Conservation (phyloP, 2,329 filamentous ascomycete genomes). For the Monosporascus sp. region DNA sequence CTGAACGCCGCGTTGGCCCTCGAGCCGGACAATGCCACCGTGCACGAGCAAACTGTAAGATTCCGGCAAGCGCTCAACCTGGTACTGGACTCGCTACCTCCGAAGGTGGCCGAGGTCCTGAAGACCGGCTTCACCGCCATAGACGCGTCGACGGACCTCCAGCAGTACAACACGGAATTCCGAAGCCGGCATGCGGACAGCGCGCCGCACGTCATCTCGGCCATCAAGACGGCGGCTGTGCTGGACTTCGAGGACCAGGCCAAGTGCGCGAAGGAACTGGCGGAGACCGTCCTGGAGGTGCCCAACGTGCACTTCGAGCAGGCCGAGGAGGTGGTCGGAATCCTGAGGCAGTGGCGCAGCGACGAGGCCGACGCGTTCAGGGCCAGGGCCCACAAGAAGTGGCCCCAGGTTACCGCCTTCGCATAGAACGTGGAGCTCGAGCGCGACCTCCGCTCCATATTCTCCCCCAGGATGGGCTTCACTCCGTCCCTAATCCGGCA, state of each 20-base stretch:
- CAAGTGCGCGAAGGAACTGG: constrained; percentile 56
- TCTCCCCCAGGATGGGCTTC: too few relatives aligned
- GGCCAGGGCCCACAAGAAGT: constrained; percentile 43
- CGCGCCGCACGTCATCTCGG: constrained; percentile 57
- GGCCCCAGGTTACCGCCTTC: constrained; percentile 45
- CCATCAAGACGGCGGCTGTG: constrained; percentile 52
- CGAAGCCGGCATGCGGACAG: constrained; percentile 57
- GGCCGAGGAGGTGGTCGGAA: constrained; percentile 38
- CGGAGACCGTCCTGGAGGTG: constrained; percentile 42
- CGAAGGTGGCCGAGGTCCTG: constrained; percentile 64
- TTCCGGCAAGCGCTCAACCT: constrained; percentile 60
- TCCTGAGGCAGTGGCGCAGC: constrained; percentile 46
- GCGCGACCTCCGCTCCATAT: not conserved
- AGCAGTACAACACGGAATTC: constrained; percentile 63
- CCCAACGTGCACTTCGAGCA: constrained; percentile 40
- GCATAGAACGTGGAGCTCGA: constrained; percentile 17
- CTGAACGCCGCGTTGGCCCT: constrained; percentile 68
- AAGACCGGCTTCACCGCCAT: constrained; percentile 61
- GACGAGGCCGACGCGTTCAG: constrained; percentile 42
- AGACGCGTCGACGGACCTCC: constrained; percentile 52
- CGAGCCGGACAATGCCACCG: constrained; percentile 61
- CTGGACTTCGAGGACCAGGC: constrained; percentile 47
- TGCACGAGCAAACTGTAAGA: constrained; percentile 69
- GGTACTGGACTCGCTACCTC: constrained; percentile 53
- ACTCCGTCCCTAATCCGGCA: too few relatives aligned